A percentile compares a stretch with the other conserved stretches of the same genome.
phyloP scores from a whole-genome alignment of 768 basidiomycete genomes.

The Tricholoma saponaceum region DNA sequence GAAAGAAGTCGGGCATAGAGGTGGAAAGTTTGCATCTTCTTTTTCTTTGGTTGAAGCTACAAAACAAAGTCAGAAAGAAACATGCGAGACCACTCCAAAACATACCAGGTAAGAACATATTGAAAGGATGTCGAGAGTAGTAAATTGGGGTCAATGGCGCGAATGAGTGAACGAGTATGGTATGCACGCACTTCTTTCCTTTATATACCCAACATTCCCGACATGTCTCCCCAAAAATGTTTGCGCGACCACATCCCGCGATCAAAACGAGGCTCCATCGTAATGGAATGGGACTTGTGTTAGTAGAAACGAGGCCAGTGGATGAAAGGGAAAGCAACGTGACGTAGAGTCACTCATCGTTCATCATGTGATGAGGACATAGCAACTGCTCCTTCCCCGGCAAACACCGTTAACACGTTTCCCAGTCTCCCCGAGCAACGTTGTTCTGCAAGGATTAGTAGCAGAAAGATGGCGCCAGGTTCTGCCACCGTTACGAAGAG shows the following conservation, averaged over 20 bases:
- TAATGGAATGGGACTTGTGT: slow-evolving; percentile 15
- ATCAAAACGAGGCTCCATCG: slow-evolving; percentile 23
- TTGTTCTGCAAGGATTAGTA: neutral
- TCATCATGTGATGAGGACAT: slow-evolving; percentile 24
- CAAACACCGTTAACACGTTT: slow-evolving; percentile 25
- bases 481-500: no score
- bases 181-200: slow-evolving; percentile 6
- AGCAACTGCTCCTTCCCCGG: slow-evolving; percentile 17
- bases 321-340: slow-evolving; percentile 18
- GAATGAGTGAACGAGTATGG: neutral
- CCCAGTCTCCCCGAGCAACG: neutral
- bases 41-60: slow-evolving; percentile 1
- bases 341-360: slow-evolving; percentile 1
- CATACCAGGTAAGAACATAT: neutral
- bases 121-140: neutral
- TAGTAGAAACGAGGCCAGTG: slow-evolving; percentile 16
- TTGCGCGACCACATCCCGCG: slow-evolving; percentile 7
- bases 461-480: neutral
- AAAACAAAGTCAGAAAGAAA: neutral
- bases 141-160: neutral
- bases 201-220: slow-evolving; percentile 17
- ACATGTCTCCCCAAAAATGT: slow-evolving; percentile 11
- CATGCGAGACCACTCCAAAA: neutral
- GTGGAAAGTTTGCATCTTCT: neutral
- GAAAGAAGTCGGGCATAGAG: neutral